These are phyloP conservation scores for Gossypium schwendimanii DNA, from an alignment of 441 rosid species.

Conservation along the genomic window DNA sequence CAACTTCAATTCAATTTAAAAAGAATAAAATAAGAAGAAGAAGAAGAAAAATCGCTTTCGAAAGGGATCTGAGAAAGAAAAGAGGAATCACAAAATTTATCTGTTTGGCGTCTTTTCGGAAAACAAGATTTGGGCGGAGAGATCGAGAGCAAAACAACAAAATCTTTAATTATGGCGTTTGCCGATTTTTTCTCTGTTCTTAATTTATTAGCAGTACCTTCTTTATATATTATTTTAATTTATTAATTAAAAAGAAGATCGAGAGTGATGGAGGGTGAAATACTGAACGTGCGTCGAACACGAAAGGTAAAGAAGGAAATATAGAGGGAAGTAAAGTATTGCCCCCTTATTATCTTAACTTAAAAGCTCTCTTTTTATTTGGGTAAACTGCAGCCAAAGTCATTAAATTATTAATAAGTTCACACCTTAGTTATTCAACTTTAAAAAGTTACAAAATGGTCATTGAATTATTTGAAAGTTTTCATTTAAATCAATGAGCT, in stretches of 20 bases:
- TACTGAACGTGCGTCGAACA: slow-evolving; percentile 3
- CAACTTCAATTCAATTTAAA: not conserved
- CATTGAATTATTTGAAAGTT: too few relatives aligned
- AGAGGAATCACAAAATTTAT: not conserved
- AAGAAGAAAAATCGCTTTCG: not conserved
- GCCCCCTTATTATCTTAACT: not conserved
- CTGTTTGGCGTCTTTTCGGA: not conserved
- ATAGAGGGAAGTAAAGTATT: not conserved
- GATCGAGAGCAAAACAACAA: not conserved
- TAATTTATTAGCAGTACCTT: not conserved
- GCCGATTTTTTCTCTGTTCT: not conserved
- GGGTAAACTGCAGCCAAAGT: too few relatives aligned
- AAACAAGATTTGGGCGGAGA: slow-evolving; percentile 9
- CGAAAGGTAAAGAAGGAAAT: not conserved
- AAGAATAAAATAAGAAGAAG: not conserved
- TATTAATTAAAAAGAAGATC: not conserved
- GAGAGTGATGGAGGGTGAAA: not conserved
- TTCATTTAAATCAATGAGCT: too few relatives aligned
- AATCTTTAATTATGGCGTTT: not conserved
- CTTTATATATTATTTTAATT: not conserved
- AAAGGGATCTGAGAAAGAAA: slow-evolving; percentile 10
- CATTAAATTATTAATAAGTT: too few relatives aligned
- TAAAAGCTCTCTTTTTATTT: too few relatives aligned
- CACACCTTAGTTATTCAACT: too few relatives aligned
- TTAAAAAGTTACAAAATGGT: too few relatives aligned